These are phyloP conservation scores for Cetraspora pellucida DNA, from an alignment of 192 early-diverging fungal species.

Conservation along the genomic window DNA sequence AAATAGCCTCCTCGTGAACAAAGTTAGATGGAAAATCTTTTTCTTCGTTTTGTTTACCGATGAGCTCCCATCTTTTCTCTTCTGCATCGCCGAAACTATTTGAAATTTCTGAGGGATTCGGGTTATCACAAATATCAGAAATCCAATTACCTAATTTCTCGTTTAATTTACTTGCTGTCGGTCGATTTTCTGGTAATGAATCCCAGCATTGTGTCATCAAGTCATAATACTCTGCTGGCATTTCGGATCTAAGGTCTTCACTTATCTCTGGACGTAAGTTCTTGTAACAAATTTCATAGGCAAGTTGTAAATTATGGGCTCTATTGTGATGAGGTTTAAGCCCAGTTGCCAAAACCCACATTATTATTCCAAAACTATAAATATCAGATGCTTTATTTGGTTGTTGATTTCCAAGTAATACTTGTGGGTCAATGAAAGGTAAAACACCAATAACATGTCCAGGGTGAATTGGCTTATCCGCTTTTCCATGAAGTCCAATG, in stretches of 20 bases:
- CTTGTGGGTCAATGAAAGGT: neutral
- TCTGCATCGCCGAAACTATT: too few relatives aligned
- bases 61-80: too few relatives aligned
- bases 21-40: too few relatives aligned
- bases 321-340: neutral
- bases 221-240: neutral
- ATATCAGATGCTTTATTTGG: neutral
- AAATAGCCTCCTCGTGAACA: too few relatives aligned
- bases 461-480: neutral
- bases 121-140: too few relatives aligned
- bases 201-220: neutral
- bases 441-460: neutral
- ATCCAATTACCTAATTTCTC: too few relatives aligned
- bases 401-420: neutral
- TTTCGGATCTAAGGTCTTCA: neutral
- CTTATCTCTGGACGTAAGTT: neutral
- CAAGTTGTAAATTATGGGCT: neutral
- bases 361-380: slow-evolving; percentile 9
- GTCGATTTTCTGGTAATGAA: neutral
- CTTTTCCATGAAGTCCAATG: neutral
- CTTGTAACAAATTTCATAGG: neutral
- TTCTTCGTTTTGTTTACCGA: too few relatives aligned
- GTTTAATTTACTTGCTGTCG: neutral
- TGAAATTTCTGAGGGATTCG: too few relatives aligned
- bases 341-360: neutral